Evolutionary conservation across 345 rosid genomes (phyloP).

Genomic region (Aurinia saxatilis): DNA sequence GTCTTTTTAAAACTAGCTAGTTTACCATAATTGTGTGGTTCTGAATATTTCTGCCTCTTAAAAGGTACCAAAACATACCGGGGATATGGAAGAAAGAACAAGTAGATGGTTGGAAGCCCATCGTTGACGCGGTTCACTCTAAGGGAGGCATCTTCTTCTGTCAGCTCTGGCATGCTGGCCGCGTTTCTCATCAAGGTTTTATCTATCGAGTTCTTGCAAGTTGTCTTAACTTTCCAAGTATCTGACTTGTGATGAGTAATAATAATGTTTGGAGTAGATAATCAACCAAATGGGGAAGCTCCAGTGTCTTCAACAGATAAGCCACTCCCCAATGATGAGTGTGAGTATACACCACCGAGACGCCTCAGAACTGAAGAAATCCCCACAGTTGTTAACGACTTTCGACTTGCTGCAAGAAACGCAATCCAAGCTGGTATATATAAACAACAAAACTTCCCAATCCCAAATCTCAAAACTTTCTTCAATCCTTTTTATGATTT

Average conservation of each 20-base stretch:
- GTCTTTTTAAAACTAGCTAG: no score
- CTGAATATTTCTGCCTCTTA: background rate
- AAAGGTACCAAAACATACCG: conserved; percentile 34
- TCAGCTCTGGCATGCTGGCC: conserved; percentile 65
- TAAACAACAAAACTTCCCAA: background rate
- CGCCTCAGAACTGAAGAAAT: conserved; percentile 36
- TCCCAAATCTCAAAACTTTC: conserved; percentile 6
- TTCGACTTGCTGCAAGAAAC: conserved; percentile 45
- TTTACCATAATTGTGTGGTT: background rate
- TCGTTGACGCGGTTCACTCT: conserved; percentile 65
- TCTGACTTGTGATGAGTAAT: no score
- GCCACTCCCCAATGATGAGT: conserved; percentile 19
- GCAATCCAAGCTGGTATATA: conserved; percentile 47
- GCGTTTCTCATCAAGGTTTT: conserved; percentile 57
- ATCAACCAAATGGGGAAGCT: conserved; percentile 45
- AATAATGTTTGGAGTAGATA: no score
- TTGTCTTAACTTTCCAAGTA: no score
- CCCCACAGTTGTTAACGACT: conserved; percentile 45
- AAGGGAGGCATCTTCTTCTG: conserved; percentile 67
- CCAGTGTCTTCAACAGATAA: conserved; percentile 41
- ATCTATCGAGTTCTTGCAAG: no score
- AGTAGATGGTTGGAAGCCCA: conserved; percentile 76
- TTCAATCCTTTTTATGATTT: no score
- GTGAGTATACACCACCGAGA: conserved; percentile 39
- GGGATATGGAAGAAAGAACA: conserved; percentile 75